Base-by-base conservation (phyloP, 768 basidiomycete genomes). In the Leucogyrophana mollusca region DNA sequence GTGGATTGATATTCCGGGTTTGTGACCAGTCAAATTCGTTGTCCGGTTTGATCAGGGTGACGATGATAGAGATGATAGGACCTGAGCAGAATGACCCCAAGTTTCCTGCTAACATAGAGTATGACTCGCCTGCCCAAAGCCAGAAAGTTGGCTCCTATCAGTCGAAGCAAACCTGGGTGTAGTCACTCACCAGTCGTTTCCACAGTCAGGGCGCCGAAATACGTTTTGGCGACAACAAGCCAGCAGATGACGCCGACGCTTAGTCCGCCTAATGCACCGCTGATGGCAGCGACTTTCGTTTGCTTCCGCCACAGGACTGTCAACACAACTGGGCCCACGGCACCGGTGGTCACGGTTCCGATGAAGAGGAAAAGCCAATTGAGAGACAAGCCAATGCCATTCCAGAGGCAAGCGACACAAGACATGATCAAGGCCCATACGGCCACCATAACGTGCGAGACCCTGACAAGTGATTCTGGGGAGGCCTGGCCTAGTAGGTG, bases 281-380 rank as follows among this genome's bases (percentile, higher is more conserved):
- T 50, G 9, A 63, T 54, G 21, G 57, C 58, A 6, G 57, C 60
- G 9, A 55, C 51, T 21, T 41, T 52, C 1, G 68, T 66, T 11
- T 73, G 56, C 49, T 73, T 73, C 22, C 65, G 64, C 35, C 35
- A 37, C 7, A 37, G n/a, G 16, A 37, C 35, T 7, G 35, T 37
- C 20, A 37, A n/a, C n/a, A 37, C 35, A 9, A 37, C 35, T 6
- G 35, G 35, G 7, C 35, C 35, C 7, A 37, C 57, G 1, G 73
- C 71, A 3, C 72, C 71, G 9, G 35, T 37, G 35, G 35, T 37
- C 7, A 37, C 20, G 35, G 35, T 37, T 9, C 35, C 35, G 35
- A 37, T 37, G 35, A 37, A 37, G 16, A 37, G 35, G 35, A 37
- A 37, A 21, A 37, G 35, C 35, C 35, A 37, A n/a, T 37, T 37